Evolutionary conservation across 257 asterid species (phyloP).

Genomic region (Nicotiana sylvestris): DNA sequence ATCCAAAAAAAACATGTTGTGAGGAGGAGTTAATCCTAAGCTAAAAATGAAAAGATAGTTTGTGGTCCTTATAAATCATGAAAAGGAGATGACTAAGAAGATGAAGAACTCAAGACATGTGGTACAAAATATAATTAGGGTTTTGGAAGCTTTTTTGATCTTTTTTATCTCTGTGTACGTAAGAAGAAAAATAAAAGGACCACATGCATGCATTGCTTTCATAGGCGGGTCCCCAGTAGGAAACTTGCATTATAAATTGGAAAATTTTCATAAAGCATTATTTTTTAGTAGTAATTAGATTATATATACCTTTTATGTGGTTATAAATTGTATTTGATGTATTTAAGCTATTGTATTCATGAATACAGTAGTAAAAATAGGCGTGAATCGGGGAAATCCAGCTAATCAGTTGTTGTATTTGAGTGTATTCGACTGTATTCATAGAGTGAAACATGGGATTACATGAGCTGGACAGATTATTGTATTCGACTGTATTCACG

Average conservation of each 20-base stretch:
- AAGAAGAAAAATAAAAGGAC: slow-evolving; percentile 26
- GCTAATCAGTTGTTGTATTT: too few species aligned
- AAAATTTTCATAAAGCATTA: too few species aligned
- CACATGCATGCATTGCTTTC: slow-evolving; percentile 27
- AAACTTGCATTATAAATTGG: not conserved
- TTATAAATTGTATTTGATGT: too few species aligned
- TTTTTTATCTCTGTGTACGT: slow-evolving; percentile 1
- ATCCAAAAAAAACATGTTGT: slow-evolving; percentile 29
- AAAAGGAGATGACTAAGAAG: slow-evolving; percentile 25
- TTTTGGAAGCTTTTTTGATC: slow-evolving; percentile 21
- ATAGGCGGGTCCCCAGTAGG: slow-evolving; percentile 25
- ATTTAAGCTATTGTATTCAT: too few species aligned
- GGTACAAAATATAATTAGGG: slow-evolving; percentile 27
- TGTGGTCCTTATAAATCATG: slow-evolving; percentile 54
- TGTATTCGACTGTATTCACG: too few species aligned
- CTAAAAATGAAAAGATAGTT: slow-evolving; percentile 20
- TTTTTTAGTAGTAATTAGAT: too few species aligned
- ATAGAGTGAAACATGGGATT: too few species aligned
- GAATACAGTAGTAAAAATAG: too few species aligned
- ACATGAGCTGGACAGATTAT: too few species aligned
- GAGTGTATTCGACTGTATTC: too few species aligned
- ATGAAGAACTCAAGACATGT: slow-evolving; percentile 22
- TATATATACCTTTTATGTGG: too few species aligned
- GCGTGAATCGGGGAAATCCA: too few species aligned
- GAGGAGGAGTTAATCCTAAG: slow-evolving; percentile 15